Evolutionary conservation across 2,329 filamentous ascomycete genomes (phyloP).

Genomic region (Leptographium flavum): DNA sequence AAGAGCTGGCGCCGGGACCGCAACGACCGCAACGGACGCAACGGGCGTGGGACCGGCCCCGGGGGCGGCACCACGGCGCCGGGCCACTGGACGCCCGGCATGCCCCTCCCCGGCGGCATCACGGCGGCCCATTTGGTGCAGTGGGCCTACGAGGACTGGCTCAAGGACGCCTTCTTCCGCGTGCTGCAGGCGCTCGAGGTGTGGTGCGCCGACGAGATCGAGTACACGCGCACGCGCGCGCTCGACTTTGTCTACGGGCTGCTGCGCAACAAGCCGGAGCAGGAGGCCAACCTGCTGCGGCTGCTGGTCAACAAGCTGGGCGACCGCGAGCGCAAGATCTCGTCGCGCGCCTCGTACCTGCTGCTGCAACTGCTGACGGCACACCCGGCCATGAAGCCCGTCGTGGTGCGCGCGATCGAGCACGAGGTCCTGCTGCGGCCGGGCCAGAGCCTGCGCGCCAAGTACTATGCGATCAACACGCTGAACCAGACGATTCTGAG

Average conservation of each 20-base stretch:
- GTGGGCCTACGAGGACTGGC: conserved; percentile 90
- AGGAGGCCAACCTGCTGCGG: conserved; percentile 85
- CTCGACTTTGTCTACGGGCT: conserved; percentile 86
- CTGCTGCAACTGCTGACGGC: conserved; percentile 80
- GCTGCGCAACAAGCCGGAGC: conserved; percentile 89
- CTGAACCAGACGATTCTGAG: conserved; percentile 93
- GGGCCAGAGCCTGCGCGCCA: conserved; percentile 74
- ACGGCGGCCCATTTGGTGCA: conserved; percentile 65
- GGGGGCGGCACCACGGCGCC: conserved; percentile 14
- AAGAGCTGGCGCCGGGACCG: not conserved
- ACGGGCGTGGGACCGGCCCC: too few species aligned
- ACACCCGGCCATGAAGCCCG: conserved; percentile 86
- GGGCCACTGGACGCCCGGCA: conserved; percentile 52
- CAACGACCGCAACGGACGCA: too few species aligned
- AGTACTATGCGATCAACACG: conserved; percentile 93
- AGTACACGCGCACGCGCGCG: conserved; percentile 77
- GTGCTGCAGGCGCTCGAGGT: conserved; percentile 80
- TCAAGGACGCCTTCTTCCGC: conserved; percentile 89
- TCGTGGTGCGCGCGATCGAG: conserved; percentile 75
- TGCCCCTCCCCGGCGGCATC: conserved; percentile 58
- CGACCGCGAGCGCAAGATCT: conserved; percentile 88
- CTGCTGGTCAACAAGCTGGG: conserved; percentile 93
- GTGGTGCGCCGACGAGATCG: conserved; percentile 92
- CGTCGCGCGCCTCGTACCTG: conserved; percentile 83
- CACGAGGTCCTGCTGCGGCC: conserved; percentile 77